A percentile compares a stretch with the other conserved stretches of the same genome.
phyloP scores from a whole-genome alignment of 192 early-diverging fungal species.

The Paraglomus brasilianum region DNA sequence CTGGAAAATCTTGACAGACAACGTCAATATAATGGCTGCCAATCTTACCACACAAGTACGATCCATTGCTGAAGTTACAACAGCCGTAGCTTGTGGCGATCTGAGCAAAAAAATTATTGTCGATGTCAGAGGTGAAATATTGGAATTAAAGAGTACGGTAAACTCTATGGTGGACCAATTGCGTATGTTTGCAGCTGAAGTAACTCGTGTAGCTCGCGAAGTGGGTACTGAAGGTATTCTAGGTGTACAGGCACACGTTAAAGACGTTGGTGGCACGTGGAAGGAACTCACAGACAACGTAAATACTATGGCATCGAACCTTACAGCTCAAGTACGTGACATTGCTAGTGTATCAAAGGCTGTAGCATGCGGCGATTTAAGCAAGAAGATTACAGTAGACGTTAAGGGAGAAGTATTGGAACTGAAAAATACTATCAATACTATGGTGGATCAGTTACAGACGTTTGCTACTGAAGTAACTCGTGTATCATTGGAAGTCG shows the following conservation, averaged over 20 bases:
- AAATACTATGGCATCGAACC: constrained; percentile 65
- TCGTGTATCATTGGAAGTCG: constrained; percentile 50
- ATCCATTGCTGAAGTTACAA: constrained; percentile 64
- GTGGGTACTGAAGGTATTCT: constrained; percentile 61
- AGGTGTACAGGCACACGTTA: constrained; percentile 56
- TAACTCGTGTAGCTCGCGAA: constrained; percentile 60
- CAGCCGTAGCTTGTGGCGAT: constrained; percentile 70
- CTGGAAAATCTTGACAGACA: constrained; percentile 72
- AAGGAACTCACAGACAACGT: constrained; percentile 65
- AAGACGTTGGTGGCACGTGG: constrained; percentile 65
- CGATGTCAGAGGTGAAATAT: constrained; percentile 58
- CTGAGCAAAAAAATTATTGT: constrained; percentile 59
- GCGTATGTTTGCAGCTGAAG: constrained; percentile 59
- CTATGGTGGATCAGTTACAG: constrained; percentile 65
- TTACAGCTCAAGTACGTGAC: constrained; percentile 69
- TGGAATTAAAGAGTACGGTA: constrained; percentile 59
- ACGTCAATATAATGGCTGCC: constrained; percentile 72
- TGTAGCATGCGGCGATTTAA: constrained; percentile 64
- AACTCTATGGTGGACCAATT: constrained; percentile 71
- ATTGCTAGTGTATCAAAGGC: constrained; percentile 66
- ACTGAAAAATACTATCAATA: constrained; percentile 69
- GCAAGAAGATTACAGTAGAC: constrained; percentile 62
- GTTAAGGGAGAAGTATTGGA: constrained; percentile 68
- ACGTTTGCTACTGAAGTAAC: constrained; percentile 64
- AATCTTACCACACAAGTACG: constrained; percentile 70